Percentiles rank a stretch among this genome's conserved stretches.
Evolutionary conservation across 225 moss, liverwort and hornwort species (phyloP).

Genomic region (Antitrichia curtipendula): DNA sequence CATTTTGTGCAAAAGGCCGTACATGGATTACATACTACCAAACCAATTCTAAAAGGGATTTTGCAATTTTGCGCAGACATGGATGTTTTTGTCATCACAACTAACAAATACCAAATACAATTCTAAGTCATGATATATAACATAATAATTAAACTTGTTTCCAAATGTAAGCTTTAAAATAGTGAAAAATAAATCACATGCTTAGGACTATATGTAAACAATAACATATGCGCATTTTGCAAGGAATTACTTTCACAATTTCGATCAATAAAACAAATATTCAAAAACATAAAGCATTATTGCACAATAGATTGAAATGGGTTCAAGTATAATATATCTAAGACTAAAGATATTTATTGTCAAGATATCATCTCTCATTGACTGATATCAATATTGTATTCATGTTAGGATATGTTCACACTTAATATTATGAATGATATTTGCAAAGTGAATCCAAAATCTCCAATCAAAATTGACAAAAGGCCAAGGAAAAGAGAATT

Average conservation of each 20-base stretch:
- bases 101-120: not conserved
- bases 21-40: not conserved
- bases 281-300: fast-evolving
- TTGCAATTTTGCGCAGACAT: fast-evolving
- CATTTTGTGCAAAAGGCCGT: fast-evolving
- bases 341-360: not conserved
- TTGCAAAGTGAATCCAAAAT: not conserved
- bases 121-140: fast-evolving
- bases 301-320: not conserved
- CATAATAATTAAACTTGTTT: no score
- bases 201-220: fast-evolving
- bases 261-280: not conserved
- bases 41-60: no score
- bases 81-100: fast-evolving
- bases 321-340: not conserved
- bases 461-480: not conserved
- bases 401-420: fast-evolving
- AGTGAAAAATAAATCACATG: not conserved
- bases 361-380: not conserved
- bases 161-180: not conserved
- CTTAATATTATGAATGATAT: not conserved
- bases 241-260: not conserved
- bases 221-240: fast-evolving
- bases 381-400: not conserved
- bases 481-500: not conserved